Conservation (phyloP, 2,329 filamentous ascomycete genomes). For the Nothopassalora personata region DNA sequence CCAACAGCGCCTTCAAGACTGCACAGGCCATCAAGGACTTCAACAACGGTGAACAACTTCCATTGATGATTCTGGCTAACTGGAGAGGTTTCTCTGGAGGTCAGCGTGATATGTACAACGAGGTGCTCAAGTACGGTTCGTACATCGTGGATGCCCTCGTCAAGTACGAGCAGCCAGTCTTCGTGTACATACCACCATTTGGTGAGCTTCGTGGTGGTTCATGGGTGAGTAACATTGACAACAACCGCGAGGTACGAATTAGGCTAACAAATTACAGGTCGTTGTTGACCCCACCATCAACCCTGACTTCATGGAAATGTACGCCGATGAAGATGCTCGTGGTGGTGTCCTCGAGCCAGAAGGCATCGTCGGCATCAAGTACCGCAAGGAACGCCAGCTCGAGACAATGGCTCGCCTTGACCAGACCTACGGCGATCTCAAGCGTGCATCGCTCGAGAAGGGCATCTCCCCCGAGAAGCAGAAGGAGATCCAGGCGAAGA, state of each 20-base stretch:
- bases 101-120: conserved; percentile 99
- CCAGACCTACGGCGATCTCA: conserved; percentile 73
- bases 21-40: conserved; percentile 98
- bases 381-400: conserved; percentile 92
- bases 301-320: conserved; percentile 97
- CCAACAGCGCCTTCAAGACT: conserved; percentile 99
- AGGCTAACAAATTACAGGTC: conserved; percentile 51
- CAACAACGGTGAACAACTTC: conserved; percentile 97
- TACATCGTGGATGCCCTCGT: conserved; percentile 98
- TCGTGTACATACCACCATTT: conserved; percentile 96
- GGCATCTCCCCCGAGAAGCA: conserved; percentile 68
- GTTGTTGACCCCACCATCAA: conserved; percentile 99
- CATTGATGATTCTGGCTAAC: conserved; percentile 98
- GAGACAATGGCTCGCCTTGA: conserved; percentile 96
- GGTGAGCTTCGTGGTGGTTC: conserved; percentile 97
- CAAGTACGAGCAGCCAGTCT: conserved; percentile 97
- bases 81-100: conserved; percentile 99
- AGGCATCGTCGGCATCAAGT: conserved; percentile 98
- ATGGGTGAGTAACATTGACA: conserved; percentile 56
- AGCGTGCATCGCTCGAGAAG: conserved; percentile 67
- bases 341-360: conserved; percentile 97
- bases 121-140: conserved; percentile 98
- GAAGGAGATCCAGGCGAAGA: conserved; percentile 73
- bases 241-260: not conserved
- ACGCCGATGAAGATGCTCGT: conserved; percentile 88